Base-by-base conservation (phyloP, 148 eudicot species). In the Persicaria tinctoria region DNA sequence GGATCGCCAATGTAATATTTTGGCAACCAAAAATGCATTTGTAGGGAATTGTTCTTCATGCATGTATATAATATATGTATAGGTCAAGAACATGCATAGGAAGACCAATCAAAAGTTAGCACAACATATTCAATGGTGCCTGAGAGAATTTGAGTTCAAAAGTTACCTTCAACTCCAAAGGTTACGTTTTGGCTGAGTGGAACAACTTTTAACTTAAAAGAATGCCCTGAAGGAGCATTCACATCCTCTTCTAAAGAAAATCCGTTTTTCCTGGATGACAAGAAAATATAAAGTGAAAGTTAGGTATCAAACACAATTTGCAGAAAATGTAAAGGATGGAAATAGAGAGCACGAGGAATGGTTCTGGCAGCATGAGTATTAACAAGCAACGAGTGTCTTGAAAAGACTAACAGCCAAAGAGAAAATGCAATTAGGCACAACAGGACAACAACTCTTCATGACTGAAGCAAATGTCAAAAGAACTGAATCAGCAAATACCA, bases 181-280 rank as follows among this genome's bases (percentile, higher is more conserved):
- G 92, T 90, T 50, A 92, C 84, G 70, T 88, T 95, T 83, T 95
- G 92, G 85, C 99, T 95, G 81, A 95, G 92, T 71, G 99, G 99
- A 79, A 95, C 90, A 76, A 93, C 87, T 77, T 84, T 92, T 81
- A 95, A 80, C 82, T 80, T 83, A 70, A 84, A 92, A 71, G 91
- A 97, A n/a, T 83, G 76, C 77, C 99, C 97, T 47, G 89, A 81
- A 77, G 92, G 88, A 85, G 97, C 92, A 71, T 84, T 77, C 45
- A 81, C 16, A 80, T 95, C 94, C 84, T 95, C 99, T 80, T 87
- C 92, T 83, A 95, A 72, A 68, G 86, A 69, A 83, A 95, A 95
- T 4, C 99, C 99, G 84, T 95, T 95, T 87, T 87, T 92, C 89
- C 99, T 95, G 84, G 73, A 14, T 51, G 50, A 74, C 5, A 38